phyloP scores from a whole-genome alignment of 1,284 basidiomycete species.

The Sporisorium iseilematis-ciliati region DNA sequence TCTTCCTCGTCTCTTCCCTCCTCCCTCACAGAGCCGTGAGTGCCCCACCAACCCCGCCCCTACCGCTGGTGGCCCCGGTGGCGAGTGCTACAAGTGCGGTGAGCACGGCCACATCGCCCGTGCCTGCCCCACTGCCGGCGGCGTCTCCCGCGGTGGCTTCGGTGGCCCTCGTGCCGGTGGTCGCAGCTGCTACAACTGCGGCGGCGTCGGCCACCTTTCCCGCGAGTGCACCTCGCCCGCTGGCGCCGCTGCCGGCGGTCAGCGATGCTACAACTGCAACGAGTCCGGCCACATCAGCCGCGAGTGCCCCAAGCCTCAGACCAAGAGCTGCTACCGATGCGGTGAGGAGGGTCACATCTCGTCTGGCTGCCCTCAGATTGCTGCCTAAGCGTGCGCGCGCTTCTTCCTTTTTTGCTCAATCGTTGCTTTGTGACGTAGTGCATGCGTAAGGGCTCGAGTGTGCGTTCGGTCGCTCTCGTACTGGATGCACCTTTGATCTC shows the following conservation, averaged over 20 bases:
- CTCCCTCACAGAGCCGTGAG: constrained; percentile 55
- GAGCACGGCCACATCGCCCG: constrained; percentile 66
- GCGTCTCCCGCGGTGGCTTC: constrained; percentile 34
- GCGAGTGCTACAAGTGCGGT: constrained; percentile 65
- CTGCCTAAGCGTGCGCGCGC: constrained; percentile 20
- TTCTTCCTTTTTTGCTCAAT: not conserved
- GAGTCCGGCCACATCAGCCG: constrained; percentile 64
- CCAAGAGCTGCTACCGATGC: constrained; percentile 65
- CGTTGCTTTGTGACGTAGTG: not conserved
- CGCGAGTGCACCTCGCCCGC: constrained; percentile 65
- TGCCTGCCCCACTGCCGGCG: constrained; percentile 56
- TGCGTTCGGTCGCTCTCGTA: not conserved
- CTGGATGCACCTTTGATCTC: not conserved
- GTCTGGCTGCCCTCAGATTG: constrained; percentile 44
- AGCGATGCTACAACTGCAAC: constrained; percentile 68
- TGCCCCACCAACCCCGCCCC: constrained; percentile 56
- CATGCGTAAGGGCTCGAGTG: not conserved
- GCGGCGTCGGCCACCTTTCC: constrained; percentile 64
- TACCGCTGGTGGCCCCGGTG: constrained; percentile 46
- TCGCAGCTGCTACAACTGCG: constrained; percentile 67
- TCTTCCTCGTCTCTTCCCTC: too few relatives aligned
- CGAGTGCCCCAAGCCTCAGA: constrained; percentile 63
- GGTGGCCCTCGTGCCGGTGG: constrained; percentile 43
- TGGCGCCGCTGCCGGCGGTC: constrained; percentile 44
- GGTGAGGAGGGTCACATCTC: constrained; percentile 53